Conservation (phyloP, 352 stramenopile genomes). For the Pythium utonaiense region DNA sequence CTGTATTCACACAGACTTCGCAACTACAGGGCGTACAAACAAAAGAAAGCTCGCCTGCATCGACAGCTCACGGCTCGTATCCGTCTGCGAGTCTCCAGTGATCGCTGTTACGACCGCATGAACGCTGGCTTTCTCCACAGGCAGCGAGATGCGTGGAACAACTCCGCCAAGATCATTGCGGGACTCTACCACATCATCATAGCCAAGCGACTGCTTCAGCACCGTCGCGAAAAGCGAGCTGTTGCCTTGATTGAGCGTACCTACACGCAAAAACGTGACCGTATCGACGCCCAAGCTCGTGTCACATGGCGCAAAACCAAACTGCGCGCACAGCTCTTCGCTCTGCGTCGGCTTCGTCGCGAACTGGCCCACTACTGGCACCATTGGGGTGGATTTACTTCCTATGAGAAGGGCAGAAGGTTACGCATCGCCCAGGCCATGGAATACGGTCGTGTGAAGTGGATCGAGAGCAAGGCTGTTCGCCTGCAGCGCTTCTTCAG, state of each 20-base stretch:
- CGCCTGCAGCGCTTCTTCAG: slow-evolving; percentile 14
- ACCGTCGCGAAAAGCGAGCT: slow-evolving; percentile 26
- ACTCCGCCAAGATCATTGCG: slow-evolving; percentile 22
- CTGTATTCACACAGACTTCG: slow-evolving; percentile 21
- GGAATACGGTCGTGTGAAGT: slow-evolving; percentile 11
- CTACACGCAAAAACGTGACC: slow-evolving; percentile 21
- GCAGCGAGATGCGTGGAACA: slow-evolving; percentile 19
- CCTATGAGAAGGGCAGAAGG: neutral
- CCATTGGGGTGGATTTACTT: slow-evolving; percentile 2
- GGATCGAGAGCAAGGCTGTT: slow-evolving; percentile 15
- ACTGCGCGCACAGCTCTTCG: slow-evolving; percentile 15
- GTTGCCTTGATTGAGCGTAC: slow-evolving; percentile 23
- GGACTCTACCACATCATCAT: slow-evolving; percentile 33
- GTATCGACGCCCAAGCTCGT: slow-evolving; percentile 16
- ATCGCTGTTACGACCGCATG: slow-evolving; percentile 43
- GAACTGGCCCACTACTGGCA: neutral
- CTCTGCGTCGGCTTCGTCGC: neutral
- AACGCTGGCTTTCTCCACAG: slow-evolving; percentile 24
- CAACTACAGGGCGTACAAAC: slow-evolving; percentile 12
- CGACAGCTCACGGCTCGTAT: slow-evolving; percentile 18
- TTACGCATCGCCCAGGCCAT: slow-evolving; percentile 5
- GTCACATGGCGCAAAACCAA: slow-evolving; percentile 22
- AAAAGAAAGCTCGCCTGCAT: slow-evolving; percentile 6
- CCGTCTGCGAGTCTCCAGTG: slow-evolving; percentile 25
- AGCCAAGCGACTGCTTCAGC: slow-evolving; percentile 24